These are phyloP conservation scores for Huntiella decipiens DNA, from an alignment of 2,329 filamentous ascomycete genomes.

Conservation along the genomic window DNA sequence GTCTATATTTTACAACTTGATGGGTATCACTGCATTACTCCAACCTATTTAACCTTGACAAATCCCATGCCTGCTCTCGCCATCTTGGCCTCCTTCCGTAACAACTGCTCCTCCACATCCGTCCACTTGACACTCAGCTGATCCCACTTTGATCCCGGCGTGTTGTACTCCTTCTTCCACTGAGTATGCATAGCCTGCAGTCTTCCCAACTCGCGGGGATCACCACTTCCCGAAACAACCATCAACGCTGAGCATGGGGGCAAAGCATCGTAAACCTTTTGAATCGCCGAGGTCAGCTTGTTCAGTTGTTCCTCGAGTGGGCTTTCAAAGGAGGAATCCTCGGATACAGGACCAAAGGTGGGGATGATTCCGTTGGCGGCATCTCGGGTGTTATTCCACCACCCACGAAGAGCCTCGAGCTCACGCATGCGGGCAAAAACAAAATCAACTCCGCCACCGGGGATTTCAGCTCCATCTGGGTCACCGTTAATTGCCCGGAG, in stretches of 20 bases:
- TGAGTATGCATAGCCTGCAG: slow-evolving; percentile 40
- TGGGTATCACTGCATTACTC: not conserved
- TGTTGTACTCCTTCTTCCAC: slow-evolving; percentile 46
- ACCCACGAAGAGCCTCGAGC: slow-evolving; percentile 44
- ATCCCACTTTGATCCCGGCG: slow-evolving; percentile 45
- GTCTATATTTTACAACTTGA: not conserved
- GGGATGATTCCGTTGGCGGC: slow-evolving; percentile 16
- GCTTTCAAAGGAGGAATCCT: slow-evolving; percentile 12
- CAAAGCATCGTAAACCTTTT: slow-evolving; percentile 35
- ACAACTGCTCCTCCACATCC: slow-evolving; percentile 43
- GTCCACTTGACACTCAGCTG: slow-evolving; percentile 49
- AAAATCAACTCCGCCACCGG: slow-evolving; percentile 44
- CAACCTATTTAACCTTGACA: slow-evolving; percentile 38
- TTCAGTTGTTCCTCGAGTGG: slow-evolving; percentile 28
- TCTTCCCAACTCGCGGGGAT: slow-evolving; percentile 46
- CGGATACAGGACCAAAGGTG: slow-evolving; percentile 10
- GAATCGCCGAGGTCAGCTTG: slow-evolving; percentile 29
- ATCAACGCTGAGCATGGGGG: slow-evolving; percentile 48
- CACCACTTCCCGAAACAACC: slow-evolving; percentile 46
- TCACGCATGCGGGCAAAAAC: slow-evolving; percentile 48
- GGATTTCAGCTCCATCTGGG: slow-evolving; percentile 35
- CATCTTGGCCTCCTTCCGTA: slow-evolving; percentile 34
- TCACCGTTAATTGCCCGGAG: slow-evolving; percentile 42
- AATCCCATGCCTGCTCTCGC: slow-evolving; percentile 47
- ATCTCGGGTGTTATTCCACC: slow-evolving; percentile 43